Evolutionary conservation across 2,329 filamentous ascomycete genomes (phyloP), one percentile per base, ranked within the genome.

Genomic region (Gnomoniopsis smithogilvyi): DNA sequence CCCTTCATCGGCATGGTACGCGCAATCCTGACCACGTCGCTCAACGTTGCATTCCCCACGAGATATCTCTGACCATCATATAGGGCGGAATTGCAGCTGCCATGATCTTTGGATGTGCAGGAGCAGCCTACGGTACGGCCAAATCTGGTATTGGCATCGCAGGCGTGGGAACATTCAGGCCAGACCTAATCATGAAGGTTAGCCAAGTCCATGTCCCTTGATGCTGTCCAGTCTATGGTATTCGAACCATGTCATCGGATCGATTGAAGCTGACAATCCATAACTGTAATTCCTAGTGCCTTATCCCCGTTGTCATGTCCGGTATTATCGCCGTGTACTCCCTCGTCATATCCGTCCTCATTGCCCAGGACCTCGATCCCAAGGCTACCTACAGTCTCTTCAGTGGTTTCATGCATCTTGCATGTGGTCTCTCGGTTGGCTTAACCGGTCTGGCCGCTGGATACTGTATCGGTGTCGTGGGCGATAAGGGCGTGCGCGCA

Each of bases 281-380:
- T 12, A 48, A 17, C 4, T 26, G 38, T 19, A 2, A 3, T 26
- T 26, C 14, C 36, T 67, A 92, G 90, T 93, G 89, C 59, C 79
- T 94, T 55, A 93, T 94, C 67, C 90, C 91, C 63, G 90, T 95
- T 65, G 88, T 99, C 80, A 99, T 99, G 95, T 96, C 95, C 68
- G 95, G 95, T 85, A 99, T 99, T 73, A 92, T 99, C 3, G 95
- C 95, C 60, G 95, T 99, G 66, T 99, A 99, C 78, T 91, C 93
- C 54, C 90, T 99, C 67, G 95, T 99, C 69, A 93, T 99, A 67
- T 90, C 94, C 19, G 95, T 99, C 70, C 85, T 99, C 67, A 99
- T 99, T 73, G 91, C 92, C 58, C 89, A 92, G 75, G 92, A 96
- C 73, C 86, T 98, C 73, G 83, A 82, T 52, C 90, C 92, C 30